Base-by-base conservation (phyloP, 2,329 filamentous ascomycete genomes). In the Fusarium sp. region DNA sequence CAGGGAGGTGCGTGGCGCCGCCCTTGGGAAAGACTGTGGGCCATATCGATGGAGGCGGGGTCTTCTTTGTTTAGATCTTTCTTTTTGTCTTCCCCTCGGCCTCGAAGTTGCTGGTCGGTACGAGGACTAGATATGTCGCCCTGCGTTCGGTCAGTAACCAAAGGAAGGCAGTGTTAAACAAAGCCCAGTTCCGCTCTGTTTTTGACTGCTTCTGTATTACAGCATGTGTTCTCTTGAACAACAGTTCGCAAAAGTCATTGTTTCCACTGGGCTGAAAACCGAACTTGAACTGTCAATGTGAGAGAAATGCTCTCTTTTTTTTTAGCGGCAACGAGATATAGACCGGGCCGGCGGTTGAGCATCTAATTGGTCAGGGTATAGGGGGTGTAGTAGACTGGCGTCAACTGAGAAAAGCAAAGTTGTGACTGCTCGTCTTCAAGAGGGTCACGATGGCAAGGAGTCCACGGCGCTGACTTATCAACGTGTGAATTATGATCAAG, bases 1-100 rank as follows among this genome's bases (percentile, higher is more conserved):
- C 71, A 73, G 60, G 65, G 64, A 70, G 58, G 38, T 71, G 67
- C 42, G 72, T 76, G 74, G 74, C 73, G 74, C 70, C 57, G 64
- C 71, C 71, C 65, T 74, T 64, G 60, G 55, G 53, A 65, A 68
- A 67, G 49, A 56, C 55, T 65, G 71, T 73, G 73, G 69, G 62
- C 62, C 74, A 57, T 63, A 42, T 59, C 50, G 58, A 74, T 66
- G 57, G 65, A 60, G 71, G 64, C 60, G 74, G 74, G 74, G 71
- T 63, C 57, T 44, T 35, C 42, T 70, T 60, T 64, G 54, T 48
- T 60, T 61, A 52, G 20, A 49, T 60, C 49, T 53, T 45, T 46
- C 44, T 50, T 62, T 44, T 55, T 52, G 52, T 66, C 35, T 61
- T 38, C 49, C 37, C 49, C 56, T 65, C 38, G 52, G 49, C 38